These are phyloP conservation scores for Penicillium longicatenatum DNA, from an alignment of 495 filamentous ascomycete species.

Conservation along the genomic window DNA sequence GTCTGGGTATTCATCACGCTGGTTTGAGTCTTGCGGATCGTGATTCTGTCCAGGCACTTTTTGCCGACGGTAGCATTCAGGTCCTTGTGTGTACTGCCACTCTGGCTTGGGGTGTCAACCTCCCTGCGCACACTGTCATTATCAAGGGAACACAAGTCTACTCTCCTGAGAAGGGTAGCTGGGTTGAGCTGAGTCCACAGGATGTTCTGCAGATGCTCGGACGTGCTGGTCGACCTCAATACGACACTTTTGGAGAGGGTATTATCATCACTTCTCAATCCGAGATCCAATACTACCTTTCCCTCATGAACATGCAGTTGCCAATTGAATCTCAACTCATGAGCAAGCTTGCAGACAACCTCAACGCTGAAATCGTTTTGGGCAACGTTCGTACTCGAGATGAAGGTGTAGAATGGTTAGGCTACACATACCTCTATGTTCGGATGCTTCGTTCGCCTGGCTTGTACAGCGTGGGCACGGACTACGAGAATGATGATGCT, in stretches of 20 bases:
- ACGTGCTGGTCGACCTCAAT: conserved; percentile 93
- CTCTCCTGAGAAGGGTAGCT: conserved; percentile 97
- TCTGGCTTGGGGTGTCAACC: conserved; percentile 97
- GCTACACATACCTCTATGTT: conserved; percentile 97
- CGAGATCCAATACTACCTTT: conserved; percentile 96
- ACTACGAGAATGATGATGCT: conserved; percentile 89
- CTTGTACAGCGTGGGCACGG: conserved; percentile 91
- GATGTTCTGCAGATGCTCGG: conserved; percentile 99
- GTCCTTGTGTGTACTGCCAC: conserved; percentile 97
- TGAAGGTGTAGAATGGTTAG: conserved; percentile 97
- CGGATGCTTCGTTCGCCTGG: conserved; percentile 96
- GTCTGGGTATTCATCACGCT: conserved; percentile 97
- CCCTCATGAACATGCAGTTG: conserved; percentile 92
- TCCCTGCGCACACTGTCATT: conserved; percentile 93
- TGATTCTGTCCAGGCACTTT: conserved; percentile 92
- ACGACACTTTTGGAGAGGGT: conserved; percentile 95
- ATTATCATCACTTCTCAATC: conserved; percentile 96
- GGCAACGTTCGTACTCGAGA: conserved; percentile 92
- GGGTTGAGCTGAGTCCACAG: conserved; percentile 97
- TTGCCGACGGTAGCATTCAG: conserved; percentile 85
- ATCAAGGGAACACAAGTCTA: conserved; percentile 99
- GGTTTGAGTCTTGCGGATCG: conserved; percentile 93
- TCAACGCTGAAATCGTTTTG: conserved; percentile 96
- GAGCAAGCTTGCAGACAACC: conserved; percentile 90
- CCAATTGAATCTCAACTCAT: conserved; percentile 97